These are phyloP conservation scores for Phytophthora chlamydospora DNA, from an alignment of 352 stramenopile species.

Conservation along the genomic window DNA sequence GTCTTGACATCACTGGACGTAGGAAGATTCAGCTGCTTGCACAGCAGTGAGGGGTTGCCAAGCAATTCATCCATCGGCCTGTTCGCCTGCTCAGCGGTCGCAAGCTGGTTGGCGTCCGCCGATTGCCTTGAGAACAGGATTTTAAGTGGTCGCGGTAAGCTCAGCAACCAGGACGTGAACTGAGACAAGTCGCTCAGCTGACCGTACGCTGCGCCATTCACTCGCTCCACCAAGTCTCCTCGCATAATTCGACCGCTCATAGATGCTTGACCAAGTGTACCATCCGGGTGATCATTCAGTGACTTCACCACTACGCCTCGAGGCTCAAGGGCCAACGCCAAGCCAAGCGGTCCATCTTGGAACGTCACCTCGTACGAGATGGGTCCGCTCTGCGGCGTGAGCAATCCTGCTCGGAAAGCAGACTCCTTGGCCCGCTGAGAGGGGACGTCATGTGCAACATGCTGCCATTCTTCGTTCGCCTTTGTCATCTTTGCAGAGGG, in stretches of 20 bases:
- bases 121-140: constrained; percentile 66
- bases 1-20: constrained; percentile 39
- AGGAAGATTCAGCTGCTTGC: constrained; percentile 33
- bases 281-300: constrained; percentile 71
- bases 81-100: constrained; percentile 19
- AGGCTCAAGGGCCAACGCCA: constrained; percentile 74
- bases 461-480: constrained; percentile 33
- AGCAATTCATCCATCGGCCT: constrained; percentile 34
- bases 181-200: constrained; percentile 75
- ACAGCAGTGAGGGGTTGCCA: constrained; percentile 29
- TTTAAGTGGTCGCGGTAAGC: constrained; percentile 65
- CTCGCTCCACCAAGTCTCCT: constrained; percentile 76
- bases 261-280: constrained; percentile 74
- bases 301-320: constrained; percentile 80
- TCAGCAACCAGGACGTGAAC: constrained; percentile 78
- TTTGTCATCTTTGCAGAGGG: constrained; percentile 52
- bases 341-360: constrained; percentile 67
- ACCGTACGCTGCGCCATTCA: constrained; percentile 74
- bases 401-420: constrained; percentile 31
- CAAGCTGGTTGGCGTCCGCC: not conserved
- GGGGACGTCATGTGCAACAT: constrained; percentile 29
- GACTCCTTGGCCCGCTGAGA: constrained; percentile 39
- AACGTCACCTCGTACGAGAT: constrained; percentile 72
- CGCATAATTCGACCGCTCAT: constrained; percentile 59
- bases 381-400: constrained; percentile 14